These are phyloP conservation scores for Saccharomycopsis javanensis DNA, from an alignment of 805 yeast species.

Conservation along the genomic window DNA sequence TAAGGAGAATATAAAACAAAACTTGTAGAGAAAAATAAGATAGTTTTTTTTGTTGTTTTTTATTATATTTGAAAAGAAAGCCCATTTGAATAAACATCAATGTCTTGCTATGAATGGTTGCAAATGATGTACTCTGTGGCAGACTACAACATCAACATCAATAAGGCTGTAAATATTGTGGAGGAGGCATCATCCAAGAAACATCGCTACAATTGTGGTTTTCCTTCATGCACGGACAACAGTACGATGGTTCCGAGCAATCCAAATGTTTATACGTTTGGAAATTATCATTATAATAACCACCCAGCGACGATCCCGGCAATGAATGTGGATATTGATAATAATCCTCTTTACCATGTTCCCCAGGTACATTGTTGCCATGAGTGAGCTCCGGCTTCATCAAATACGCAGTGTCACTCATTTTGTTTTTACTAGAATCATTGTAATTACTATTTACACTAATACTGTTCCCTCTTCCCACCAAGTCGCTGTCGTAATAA, in stretches of 20 bases:
- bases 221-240: background rate
- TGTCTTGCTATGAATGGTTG: too few species aligned
- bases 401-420: background rate
- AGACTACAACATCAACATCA: too few species aligned
- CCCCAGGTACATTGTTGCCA: background rate
- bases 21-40: too few species aligned
- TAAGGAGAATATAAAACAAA: too few species aligned
- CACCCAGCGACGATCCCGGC: background rate
- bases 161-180: background rate
- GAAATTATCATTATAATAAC: background rate
- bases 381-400: background rate
- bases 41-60: too few species aligned
- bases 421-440: background rate
- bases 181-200: background rate
- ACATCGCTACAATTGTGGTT: background rate
- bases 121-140: too few species aligned
- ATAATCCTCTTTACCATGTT: background rate
- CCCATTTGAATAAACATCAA: too few species aligned
- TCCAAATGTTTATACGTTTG: background rate
- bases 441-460: background rate
- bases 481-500: background rate
- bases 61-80: too few species aligned
- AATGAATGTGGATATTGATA: background rate
- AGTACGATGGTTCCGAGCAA: background rate
- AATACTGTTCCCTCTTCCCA: background rate